Evolutionary conservation across 441 rosid genomes (phyloP).

Genomic region (Euphorbia celastroides): DNA sequence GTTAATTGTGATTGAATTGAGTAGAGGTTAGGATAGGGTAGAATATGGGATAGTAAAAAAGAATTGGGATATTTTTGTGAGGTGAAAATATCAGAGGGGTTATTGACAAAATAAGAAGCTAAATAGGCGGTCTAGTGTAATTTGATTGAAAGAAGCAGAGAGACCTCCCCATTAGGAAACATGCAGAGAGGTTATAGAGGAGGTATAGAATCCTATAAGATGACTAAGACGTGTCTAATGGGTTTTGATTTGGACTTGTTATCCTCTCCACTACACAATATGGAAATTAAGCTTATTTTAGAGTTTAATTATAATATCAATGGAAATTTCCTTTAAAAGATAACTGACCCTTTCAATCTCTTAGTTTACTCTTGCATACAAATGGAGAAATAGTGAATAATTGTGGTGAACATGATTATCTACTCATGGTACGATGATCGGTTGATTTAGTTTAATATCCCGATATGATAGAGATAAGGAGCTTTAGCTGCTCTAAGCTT

Average conservation of each 20-base stretch:
- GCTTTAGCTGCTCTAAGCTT: too few species aligned
- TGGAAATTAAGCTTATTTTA: too few species aligned
- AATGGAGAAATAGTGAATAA: too few species aligned
- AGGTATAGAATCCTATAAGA: constrained; percentile 30
- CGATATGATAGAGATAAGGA: too few species aligned
- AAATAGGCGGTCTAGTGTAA: background rate
- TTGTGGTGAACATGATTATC: too few species aligned
- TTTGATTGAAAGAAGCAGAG: background rate
- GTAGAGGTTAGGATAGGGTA: constrained; percentile 6
- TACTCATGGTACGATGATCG: too few species aligned
- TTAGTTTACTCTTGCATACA: too few species aligned
- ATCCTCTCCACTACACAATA: background rate
- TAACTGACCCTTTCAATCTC: too few species aligned
- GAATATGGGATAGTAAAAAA: background rate
- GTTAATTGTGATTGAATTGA: constrained; percentile 4
- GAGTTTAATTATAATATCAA: too few species aligned
- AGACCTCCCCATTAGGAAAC: constrained; percentile 31
- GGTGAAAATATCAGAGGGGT: background rate
- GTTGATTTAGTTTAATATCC: too few species aligned
- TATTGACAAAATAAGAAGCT: background rate
- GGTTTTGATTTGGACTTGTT: constrained; percentile 35
- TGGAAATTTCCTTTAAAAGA: too few species aligned
- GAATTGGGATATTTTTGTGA: background rate
- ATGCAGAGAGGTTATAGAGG: constrained; percentile 6
- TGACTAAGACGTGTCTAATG: constrained; percentile 37